phyloP scores from a whole-genome alignment of 1,284 basidiomycete genomes.

The Bondarzewia mesenterica region DNA sequence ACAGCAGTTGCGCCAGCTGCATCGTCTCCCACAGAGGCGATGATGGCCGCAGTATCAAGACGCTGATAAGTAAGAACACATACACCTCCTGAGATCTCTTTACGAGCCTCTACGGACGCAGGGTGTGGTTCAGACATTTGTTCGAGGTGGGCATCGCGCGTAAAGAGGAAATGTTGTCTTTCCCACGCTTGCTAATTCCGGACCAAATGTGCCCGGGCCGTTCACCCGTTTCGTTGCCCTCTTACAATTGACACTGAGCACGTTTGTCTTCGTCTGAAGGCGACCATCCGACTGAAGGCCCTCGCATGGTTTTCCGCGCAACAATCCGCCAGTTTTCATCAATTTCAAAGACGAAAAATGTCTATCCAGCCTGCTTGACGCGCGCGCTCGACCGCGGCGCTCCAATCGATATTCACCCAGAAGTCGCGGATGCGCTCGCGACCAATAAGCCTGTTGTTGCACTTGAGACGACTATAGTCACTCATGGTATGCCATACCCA shows the following conservation, averaged over 20 bases:
- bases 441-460: constrained; percentile 57
- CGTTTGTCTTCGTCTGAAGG: too few relatives aligned
- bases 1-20: constrained; percentile 64
- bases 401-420: constrained; percentile 64
- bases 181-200: too few relatives aligned
- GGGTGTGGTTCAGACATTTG: constrained; percentile 12
- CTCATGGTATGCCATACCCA: constrained; percentile 85
- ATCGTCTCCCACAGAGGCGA: constrained; percentile 52
- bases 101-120: constrained; percentile 39
- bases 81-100: constrained; percentile 39
- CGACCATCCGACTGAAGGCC: neutral
- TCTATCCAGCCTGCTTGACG: constrained; percentile 10
- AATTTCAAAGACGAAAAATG: constrained; percentile 5
- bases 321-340: constrained; percentile 7
- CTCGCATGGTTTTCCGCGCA: constrained; percentile 3
- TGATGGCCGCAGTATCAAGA: constrained; percentile 51
- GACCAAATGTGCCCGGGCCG: too few relatives aligned
- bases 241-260: too few relatives aligned
- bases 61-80: constrained; percentile 52
- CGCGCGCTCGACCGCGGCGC: constrained; percentile 14
- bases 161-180: neutral
- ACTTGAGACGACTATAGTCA: constrained; percentile 86
- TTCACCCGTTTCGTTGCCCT: too few relatives aligned
- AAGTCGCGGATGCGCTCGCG: constrained; percentile 71
- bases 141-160: too few relatives aligned